A percentile compares a stretch with the other conserved stretches of the same genome.
phyloP scores from a whole-genome alignment of 768 basidiomycete genomes.

The Xerocomellus chrysenteron region DNA sequence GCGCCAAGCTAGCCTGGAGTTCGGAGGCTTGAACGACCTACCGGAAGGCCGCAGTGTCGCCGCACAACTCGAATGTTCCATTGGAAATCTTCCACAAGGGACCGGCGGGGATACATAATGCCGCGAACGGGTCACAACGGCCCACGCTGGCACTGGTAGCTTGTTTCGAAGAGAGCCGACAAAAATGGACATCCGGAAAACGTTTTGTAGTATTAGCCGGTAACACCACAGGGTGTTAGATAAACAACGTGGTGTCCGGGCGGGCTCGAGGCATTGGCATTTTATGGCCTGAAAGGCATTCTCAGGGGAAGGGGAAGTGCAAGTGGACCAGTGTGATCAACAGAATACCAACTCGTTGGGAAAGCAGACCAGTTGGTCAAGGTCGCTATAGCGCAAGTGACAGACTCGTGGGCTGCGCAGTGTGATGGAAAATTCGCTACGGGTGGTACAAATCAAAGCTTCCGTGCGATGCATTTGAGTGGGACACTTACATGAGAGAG shows the following conservation, averaged over 20 bases:
- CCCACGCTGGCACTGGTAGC: too few relatives aligned
- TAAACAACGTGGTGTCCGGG: constrained; percentile 14
- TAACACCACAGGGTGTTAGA: not conserved
- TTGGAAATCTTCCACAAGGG: constrained; percentile 21
- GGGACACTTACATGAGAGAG: not conserved
- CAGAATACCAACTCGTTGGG: not conserved
- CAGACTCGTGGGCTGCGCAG: not conserved
- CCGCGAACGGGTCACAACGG: not conserved
- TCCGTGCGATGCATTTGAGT: not conserved
- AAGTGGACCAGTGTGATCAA: not conserved
- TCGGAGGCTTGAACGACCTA: not conserved
- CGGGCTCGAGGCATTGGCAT: not conserved
- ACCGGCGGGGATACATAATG: constrained; percentile 12
- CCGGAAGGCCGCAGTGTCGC: constrained; percentile 6
- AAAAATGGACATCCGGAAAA: not conserved
- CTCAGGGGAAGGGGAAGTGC: not conserved
- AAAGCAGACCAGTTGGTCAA: not conserved
- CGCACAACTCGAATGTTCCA: constrained; percentile 15
- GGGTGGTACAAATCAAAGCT: not conserved
- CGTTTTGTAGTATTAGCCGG: not conserved
- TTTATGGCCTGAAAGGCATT: not conserved
- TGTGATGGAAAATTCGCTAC: not conserved
- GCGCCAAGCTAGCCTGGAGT: not conserved
- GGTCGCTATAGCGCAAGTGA: not conserved
- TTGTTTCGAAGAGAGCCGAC: not conserved